A percentile compares a stretch with the other conserved stretches of the same genome.
Conservation (phyloP, 495 filamentous ascomycete species). For the Polyplosphaeria fusca region DNA sequence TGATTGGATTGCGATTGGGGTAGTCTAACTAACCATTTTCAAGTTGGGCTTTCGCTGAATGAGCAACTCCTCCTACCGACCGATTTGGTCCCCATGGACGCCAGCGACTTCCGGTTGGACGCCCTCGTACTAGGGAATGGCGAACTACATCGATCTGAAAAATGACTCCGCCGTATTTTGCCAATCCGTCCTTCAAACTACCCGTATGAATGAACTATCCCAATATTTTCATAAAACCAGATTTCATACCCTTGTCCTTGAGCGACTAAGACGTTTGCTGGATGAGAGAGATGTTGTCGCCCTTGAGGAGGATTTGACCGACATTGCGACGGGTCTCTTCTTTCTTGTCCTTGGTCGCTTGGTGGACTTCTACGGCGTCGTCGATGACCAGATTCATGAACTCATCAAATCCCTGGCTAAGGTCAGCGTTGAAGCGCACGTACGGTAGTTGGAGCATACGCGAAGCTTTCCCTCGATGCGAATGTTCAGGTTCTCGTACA, state of each 20-base stretch:
- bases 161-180: neutral
- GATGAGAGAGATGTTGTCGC: constrained; percentile 94
- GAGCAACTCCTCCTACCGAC: constrained; percentile 72
- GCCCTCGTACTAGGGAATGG: constrained; percentile 62
- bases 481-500: constrained; percentile 91
- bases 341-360: constrained; percentile 66
- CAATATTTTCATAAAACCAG: too few species aligned
- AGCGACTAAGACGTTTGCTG: too few species aligned
- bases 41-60: constrained; percentile 78
- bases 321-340: constrained; percentile 74
- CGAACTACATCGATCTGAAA: constrained; percentile 23
- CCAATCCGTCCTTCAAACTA: too few species aligned
- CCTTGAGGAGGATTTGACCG: constrained; percentile 97
- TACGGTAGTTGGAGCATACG: constrained; percentile 49
- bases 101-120: constrained; percentile 65
- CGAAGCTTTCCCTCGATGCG: constrained; percentile 93
- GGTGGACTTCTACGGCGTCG: constrained; percentile 88
- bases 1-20: constrained; percentile 7
- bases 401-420: constrained; percentile 84
- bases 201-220: too few species aligned
- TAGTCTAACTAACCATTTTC: constrained; percentile 27
- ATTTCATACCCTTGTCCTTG: too few species aligned
- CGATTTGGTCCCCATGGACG: constrained; percentile 63
- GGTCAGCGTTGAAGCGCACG: constrained; percentile 1
- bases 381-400: constrained; percentile 99